Conservation (phyloP, 106 monocot genomes). For the Dendrobium catenatum region DNA sequence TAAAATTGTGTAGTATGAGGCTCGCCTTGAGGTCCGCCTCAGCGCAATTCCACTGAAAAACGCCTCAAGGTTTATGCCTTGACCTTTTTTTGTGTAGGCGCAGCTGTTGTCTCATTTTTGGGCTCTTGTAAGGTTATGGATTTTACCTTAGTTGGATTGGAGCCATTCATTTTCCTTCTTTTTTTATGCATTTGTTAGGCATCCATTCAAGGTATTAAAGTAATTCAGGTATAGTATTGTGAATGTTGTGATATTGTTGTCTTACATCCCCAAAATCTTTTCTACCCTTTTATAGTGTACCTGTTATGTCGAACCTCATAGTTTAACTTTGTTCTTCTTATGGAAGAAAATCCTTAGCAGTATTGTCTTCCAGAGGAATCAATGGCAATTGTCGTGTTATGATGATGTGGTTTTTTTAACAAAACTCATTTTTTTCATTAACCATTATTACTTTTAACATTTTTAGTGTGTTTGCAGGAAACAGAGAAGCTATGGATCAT, state of each 20-base stretch:
- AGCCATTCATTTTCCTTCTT: not conserved
- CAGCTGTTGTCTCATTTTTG: not conserved
- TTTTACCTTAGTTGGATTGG: not conserved
- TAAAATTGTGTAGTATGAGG: no score
- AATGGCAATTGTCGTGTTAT: not conserved
- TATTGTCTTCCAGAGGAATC: not conserved
- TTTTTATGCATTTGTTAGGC: not conserved
- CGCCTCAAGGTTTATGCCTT: no score
- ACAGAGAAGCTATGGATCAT: slow-evolving; percentile 34
- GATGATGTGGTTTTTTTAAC: not conserved
- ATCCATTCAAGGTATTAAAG: not conserved
- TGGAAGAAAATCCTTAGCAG: not conserved
- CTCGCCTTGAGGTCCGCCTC: no score
- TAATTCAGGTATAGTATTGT: not conserved
- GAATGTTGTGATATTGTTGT: slow-evolving; percentile 1
- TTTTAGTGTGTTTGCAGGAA: slow-evolving; percentile 46
- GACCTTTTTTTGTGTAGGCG: no score
- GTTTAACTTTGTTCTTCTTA: not conserved
- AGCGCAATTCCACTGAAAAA: no score
- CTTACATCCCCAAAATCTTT: not conserved
- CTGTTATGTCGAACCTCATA: not conserved
- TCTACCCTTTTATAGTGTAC: not conserved
- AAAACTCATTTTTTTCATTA: not conserved
- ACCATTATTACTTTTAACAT: slow-evolving; percentile 16
- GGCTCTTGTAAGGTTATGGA: not conserved